phyloP scores from a whole-genome alignment of 108 stramenopile species.

The Pseudonitzschia multiseries region DNA sequence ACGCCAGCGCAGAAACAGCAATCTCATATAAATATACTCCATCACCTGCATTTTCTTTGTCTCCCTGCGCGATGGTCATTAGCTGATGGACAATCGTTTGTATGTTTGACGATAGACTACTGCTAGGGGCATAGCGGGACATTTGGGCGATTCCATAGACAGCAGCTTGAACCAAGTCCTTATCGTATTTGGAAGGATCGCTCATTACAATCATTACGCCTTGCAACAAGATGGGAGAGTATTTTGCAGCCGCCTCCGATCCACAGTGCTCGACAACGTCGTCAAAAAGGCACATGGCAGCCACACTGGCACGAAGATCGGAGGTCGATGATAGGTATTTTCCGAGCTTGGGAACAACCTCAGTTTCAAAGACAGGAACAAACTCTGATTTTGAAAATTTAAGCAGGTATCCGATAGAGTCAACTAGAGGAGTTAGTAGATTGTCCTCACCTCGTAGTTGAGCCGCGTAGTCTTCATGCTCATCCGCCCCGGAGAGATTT shows the following conservation, averaged over 20 bases:
- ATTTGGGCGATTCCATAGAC: constrained; percentile 79
- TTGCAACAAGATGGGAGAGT: constrained; percentile 48
- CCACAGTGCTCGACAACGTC: constrained; percentile 84
- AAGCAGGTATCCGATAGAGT: constrained; percentile 77
- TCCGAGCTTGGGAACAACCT: constrained; percentile 57
- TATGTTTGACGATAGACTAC: constrained; percentile 29
- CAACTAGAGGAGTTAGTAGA: constrained; percentile 72
- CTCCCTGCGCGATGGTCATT: constrained; percentile 19
- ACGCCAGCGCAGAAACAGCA: constrained; percentile 64
- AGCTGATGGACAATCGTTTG: constrained; percentile 34
- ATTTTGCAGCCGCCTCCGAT: constrained; percentile 45
- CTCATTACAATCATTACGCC: constrained; percentile 51
- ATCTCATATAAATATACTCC: constrained; percentile 50
- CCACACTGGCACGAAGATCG: constrained; percentile 62
- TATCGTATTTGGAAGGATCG: constrained; percentile 42
- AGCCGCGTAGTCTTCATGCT: constrained; percentile 54
- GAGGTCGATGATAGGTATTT: constrained; percentile 37
- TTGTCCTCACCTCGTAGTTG: constrained; percentile 47
- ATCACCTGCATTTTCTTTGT: constrained; percentile 46
- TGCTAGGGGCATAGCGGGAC: constrained; percentile 58
- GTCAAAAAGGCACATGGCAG: constrained; percentile 77
- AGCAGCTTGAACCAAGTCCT: constrained; percentile 58
- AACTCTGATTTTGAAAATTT: constrained; percentile 62
- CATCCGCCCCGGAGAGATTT: constrained; percentile 55
- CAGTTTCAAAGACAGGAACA: constrained; percentile 53